These are phyloP conservation scores for Hamamelis virginiana DNA, from an alignment of 164 flowering plant genomes.

Conservation along the genomic window DNA sequence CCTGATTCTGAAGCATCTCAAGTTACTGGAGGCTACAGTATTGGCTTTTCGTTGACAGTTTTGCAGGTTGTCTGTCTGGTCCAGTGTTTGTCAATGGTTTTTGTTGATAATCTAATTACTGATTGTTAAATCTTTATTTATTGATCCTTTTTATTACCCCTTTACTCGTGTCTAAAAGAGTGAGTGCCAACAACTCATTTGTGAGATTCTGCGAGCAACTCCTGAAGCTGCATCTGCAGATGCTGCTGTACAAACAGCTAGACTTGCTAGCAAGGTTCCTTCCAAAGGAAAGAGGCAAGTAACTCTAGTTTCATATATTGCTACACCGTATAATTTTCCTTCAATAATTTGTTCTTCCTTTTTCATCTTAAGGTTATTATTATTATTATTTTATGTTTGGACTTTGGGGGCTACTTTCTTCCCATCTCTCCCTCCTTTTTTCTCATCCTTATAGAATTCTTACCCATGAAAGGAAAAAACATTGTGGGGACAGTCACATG, in stretches of 20 bases:
- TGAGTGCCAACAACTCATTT: slow-evolving; percentile 98
- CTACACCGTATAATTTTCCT: neutral
- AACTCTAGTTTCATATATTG: slow-evolving; percentile 5
- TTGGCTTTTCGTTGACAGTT: slow-evolving; percentile 89
- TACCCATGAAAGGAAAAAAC: neutral
- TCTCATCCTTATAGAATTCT: neutral
- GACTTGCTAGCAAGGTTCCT: slow-evolving; percentile 83
- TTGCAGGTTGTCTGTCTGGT: slow-evolving; percentile 63
- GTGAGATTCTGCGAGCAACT: slow-evolving; percentile 98
- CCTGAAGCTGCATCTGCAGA: slow-evolving; percentile 99
- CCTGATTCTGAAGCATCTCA: slow-evolving; percentile 85
- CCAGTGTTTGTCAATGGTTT: neutral
- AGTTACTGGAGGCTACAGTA: slow-evolving; percentile 87
- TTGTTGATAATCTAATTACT: neutral
- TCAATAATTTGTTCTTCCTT: neutral
- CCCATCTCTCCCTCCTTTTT: neutral
- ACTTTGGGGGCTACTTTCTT: neutral
- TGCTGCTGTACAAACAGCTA: slow-evolving; percentile 95
- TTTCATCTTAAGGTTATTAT: neutral
- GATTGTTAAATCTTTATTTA: neutral
- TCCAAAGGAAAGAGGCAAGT: slow-evolving; percentile 82
- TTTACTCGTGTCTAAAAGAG: slow-evolving; percentile 49
- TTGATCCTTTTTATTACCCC: slow-evolving; percentile 3
- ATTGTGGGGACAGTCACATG: neutral
- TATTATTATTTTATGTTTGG: neutral